Base-by-base conservation (phyloP, 169 alveolate species). In the Eimeria brunetti region DNA sequence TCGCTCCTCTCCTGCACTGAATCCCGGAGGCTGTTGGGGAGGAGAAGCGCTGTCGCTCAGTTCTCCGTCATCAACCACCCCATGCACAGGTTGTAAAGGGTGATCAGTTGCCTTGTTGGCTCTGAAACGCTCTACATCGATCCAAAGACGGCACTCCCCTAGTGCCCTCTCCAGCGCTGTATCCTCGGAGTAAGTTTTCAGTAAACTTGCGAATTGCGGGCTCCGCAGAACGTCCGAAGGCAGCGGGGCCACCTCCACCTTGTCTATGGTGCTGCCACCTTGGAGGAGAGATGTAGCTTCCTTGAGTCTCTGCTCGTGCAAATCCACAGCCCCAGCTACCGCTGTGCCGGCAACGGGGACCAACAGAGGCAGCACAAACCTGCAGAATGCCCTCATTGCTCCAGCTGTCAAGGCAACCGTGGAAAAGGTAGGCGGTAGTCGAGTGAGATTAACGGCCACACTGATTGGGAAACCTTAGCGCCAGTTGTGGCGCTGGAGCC, bases 101-200 rank as follows among this genome's bases (percentile, higher is more conserved):
- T 56, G 4, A 24, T 24, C 36, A 18, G 81, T 58, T 22, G 62
- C 62, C n/a, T 36, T 9, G 41, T 36, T 14, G 6, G 91, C 60
- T 38, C 22, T 85, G 80, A 36, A 85, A 27, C 49, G 53, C 49
- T 85, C 80, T 33, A 85, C 41, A 30, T 85, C 91, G 30, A 85
- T 62, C 91, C 91, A 85, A 36, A 36, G 78, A 38, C 36, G 76
- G 78, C 91, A 85, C 80, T 58, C 91, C 80, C 80, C 69, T 62
- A 14, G 41, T n/a, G 60, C 56, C 46, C 58, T 51, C 80, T 85
- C 91, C 56, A 51, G 46, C 41, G 78, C 78, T 2, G 30, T 58
- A n/a, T 85, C 91, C 78, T 62, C 91, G 11, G 38, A 22, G 91
- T 85, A 85, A 27, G 80, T 62, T 7, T 51, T 16, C 27, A 85